Base-by-base conservation (phyloP, 257 asterid species). In the Oldenlandia corymbosa region DNA sequence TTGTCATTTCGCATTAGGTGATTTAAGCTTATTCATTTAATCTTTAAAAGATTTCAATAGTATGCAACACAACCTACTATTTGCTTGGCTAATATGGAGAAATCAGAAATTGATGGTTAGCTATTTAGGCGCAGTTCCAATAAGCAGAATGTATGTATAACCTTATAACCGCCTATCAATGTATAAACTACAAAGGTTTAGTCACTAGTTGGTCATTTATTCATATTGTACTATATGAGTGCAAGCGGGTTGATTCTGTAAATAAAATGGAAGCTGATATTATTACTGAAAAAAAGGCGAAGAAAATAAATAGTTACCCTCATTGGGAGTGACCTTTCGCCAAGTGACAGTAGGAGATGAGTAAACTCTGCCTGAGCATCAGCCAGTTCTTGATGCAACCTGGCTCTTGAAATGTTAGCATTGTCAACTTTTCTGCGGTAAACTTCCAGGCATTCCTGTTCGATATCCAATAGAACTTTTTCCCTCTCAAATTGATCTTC, bases 401-500 rank as follows among this genome's bases (percentile, higher is more conserved):
- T 85, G 51, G 98, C 86, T 74, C 98, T 78, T 70, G 94, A 87
- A 31, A 84, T 85, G 77, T 87, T 92, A 21, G 95, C 98, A 34
- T 78, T 79, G 78, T 92, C 97, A 23, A 92, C 98, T 80, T 89
- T 92, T 81, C 84, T 87, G 71, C 97, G 71, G 62, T 83, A 85
- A 70, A 92, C 95, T 66, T 89, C 93, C n/a, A 88, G 86, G 77
- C 96, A 92, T 46, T 92, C 98, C 68, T 92, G 97, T 71, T 89
- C 98, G 46, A 89, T 82, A 72, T 87, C 95, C 66, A 83, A 68
- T 63, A 82, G 54, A 69, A 84, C 85, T 76, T 89, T 92, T 68
- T 86, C 95, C 82, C 94, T 83, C 64, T 85, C 85, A 42, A 74
- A 74, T 37, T 85, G 71, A 65, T 89, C 95, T 68, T 83, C 95